phyloP scores from a whole-genome alignment of 2,329 filamentous ascomycete genomes.

The Epichloe gansuensis region DNA sequence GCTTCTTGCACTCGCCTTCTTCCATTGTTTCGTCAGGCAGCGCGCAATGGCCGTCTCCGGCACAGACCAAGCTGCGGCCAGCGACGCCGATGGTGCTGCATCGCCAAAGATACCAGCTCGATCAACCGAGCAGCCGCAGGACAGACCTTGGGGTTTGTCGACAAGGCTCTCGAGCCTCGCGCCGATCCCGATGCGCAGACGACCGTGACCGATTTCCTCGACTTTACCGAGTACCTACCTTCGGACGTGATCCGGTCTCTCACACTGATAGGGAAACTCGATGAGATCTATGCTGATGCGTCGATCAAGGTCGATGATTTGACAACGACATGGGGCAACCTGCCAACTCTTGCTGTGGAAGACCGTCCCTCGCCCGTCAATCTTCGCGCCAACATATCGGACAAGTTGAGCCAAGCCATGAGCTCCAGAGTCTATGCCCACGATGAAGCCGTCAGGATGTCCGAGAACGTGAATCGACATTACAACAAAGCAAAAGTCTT shows the following conservation, averaged over 20 bases:
- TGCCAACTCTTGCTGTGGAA: conserved; percentile 36
- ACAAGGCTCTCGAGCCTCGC: conserved; percentile 35
- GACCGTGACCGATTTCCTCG: conserved; percentile 58
- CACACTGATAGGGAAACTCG: conserved; percentile 52
- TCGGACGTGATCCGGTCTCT: conserved; percentile 55
- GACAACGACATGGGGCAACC: conserved; percentile 42
- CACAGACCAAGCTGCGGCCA: conserved; percentile 12
- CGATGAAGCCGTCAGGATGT: conserved; percentile 51
- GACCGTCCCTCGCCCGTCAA: conserved; percentile 35
- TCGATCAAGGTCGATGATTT: conserved; percentile 44
- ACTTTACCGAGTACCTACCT: conserved; percentile 58
- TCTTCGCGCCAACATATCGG: conserved; percentile 49
- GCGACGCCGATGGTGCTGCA: conserved; percentile 12
- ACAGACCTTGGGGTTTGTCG: conserved; percentile 21
- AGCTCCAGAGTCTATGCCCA: conserved; percentile 46
- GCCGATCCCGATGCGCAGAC: conserved; percentile 56
- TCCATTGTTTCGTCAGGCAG: neutral
- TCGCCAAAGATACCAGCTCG: conserved; percentile 16
- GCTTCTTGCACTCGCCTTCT: neutral
- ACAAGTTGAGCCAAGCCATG: conserved; percentile 40
- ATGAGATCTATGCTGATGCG: conserved; percentile 43
- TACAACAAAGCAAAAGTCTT: conserved; percentile 48
- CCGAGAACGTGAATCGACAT: conserved; percentile 50
- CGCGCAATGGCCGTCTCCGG: conserved; percentile 17
- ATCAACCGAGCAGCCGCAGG: conserved; percentile 15